Base-by-base conservation (phyloP, 2,329 filamentous ascomycete species). In the Colletotrichum euphorbiae region DNA sequence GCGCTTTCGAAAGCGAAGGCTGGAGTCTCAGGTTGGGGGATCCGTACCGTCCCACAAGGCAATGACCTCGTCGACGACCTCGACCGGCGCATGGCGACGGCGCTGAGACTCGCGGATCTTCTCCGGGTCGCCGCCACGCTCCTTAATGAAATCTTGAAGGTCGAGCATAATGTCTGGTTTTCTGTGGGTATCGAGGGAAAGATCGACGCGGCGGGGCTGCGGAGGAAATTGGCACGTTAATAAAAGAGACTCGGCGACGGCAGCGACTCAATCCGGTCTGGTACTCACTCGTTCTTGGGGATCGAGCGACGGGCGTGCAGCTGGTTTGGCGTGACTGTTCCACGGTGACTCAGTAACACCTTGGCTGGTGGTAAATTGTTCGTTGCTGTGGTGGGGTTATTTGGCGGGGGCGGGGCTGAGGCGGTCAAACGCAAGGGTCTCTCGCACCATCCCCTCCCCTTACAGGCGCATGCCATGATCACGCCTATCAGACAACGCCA, bases 61-160 rank as follows among this genome's bases (percentile, higher is more conserved):
- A 77, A 98, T 96, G 69, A 98, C 89, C 82, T 97, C 91, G 82
- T 99, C 95, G 28, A 99, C 95, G 54, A 91, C 84, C 77, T 93
- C 92, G 75, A 94, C 92, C 13, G 90, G 86, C 55, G 93, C 94
- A 83, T 89, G 88, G 74, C 96, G 90, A 77, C 90, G 90, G 74
- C 91, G 89, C 82, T 99, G 96, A 72, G 92, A 96, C 80, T 98
- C 93, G 79, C 92, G 92, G 80, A 99, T 96, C 83, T 90, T 91
- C 77, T 97, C 91, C 15, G 94, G 93, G 82, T 98, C 89, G 74
- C 96, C 96, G 73, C 95, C 96, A 74, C 94, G 92, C 80, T 98
- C 93, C 77, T 87, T 81, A 76, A 95, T 91, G 78, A 95, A 93
- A 77, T 94, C 92, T 73, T 87, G 85, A 63, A 93, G 85, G 83